Conservation (phyloP, 2,329 filamentous ascomycete genomes). For the Neonectria magnoliae region DNA sequence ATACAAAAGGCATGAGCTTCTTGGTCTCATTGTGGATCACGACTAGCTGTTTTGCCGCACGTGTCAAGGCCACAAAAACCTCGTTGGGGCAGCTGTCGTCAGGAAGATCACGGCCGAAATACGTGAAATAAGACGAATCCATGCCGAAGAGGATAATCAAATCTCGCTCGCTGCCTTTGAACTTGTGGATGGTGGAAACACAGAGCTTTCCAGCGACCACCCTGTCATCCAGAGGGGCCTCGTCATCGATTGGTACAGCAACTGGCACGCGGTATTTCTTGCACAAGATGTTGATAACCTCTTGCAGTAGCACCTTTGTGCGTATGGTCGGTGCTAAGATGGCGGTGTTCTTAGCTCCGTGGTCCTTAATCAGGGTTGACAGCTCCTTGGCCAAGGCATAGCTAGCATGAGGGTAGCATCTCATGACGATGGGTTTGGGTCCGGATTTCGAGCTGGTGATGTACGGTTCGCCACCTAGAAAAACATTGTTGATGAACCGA, state of each 20-base stretch:
- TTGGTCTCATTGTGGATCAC: not conserved
- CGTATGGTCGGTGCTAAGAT: not conserved
- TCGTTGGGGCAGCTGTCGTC: not conserved
- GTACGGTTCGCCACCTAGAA: not conserved
- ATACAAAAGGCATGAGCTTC: not conserved
- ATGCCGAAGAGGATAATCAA: not conserved
- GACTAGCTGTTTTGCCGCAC: not conserved
- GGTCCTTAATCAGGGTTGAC: not conserved
- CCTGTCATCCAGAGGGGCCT: not conserved
- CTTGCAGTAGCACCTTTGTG: not conserved
- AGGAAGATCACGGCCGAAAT: not conserved
- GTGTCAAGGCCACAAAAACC: not conserved
- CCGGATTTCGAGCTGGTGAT: not conserved
- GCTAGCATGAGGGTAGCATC: not conserved
- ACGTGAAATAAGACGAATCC: not conserved
- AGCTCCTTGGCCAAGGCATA: not conserved
- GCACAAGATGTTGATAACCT: not conserved
- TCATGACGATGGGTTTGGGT: not conserved
- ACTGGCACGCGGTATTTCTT: not conserved
- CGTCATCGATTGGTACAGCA: not conserved
- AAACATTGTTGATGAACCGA: not conserved
- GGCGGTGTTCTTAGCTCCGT: not conserved
- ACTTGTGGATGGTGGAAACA: not conserved
- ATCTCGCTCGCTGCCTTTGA: not conserved
- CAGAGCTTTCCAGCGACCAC: not conserved